Conservation (phyloP, 1,284 basidiomycete species). For the Ceratobasidium sp. region DNA sequence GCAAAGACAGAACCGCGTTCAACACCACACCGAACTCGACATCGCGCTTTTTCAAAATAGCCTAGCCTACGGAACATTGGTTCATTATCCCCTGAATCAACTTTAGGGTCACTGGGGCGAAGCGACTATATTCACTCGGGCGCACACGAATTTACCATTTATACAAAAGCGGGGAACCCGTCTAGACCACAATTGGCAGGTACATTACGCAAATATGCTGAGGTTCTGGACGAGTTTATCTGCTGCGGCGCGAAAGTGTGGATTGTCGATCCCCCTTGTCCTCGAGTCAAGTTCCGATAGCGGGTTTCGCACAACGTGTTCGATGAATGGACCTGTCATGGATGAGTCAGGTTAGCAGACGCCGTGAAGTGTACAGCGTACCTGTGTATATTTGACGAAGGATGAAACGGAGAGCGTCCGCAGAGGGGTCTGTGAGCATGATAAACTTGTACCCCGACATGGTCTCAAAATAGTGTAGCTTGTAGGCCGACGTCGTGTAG, state of each 20-base stretch:
- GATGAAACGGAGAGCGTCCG: slow-evolving; percentile 82
- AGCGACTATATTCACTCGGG: background rate
- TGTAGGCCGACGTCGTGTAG: slow-evolving; percentile 92
- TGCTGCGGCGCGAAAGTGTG: slow-evolving; percentile 82
- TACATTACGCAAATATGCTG: slow-evolving; percentile 52
- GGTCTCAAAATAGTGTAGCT: slow-evolving; percentile 92
- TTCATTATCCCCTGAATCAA: background rate
- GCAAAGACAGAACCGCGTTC: background rate
- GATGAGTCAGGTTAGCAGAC: background rate
- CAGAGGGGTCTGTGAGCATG: slow-evolving; percentile 83
- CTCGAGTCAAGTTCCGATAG: slow-evolving; percentile 81
- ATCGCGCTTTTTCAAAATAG: background rate
- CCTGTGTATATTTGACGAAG: slow-evolving; percentile 82
- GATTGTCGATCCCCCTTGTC: slow-evolving; percentile 86
- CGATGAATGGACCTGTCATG: slow-evolving; percentile 84
- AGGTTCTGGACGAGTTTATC: slow-evolving; percentile 69
- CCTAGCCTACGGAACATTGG: background rate
- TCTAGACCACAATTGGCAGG: background rate
- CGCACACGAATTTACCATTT: background rate
- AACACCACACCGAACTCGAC: background rate
- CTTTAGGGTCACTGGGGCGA: background rate
- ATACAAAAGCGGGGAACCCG: background rate
- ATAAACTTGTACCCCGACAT: slow-evolving; percentile 93
- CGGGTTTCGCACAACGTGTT: slow-evolving; percentile 92
- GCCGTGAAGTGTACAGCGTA: background rate